Evolutionary conservation across 768 basidiomycete genomes (phyloP).

Genomic region (Gloeostereum incarnatum): DNA sequence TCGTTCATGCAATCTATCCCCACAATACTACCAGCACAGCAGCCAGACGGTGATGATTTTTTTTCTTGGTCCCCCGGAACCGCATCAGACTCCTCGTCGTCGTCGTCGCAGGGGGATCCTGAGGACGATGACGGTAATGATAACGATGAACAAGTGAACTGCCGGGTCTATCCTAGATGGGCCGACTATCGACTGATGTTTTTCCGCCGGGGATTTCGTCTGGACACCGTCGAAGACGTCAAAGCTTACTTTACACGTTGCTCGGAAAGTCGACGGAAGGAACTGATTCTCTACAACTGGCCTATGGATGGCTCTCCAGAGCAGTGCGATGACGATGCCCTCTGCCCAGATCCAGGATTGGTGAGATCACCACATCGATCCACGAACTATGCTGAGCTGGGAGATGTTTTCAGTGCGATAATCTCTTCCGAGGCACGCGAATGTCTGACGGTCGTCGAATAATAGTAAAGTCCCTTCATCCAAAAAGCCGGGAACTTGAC

Average conservation of each 20-base stretch:
- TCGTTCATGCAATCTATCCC: too few relatives aligned
- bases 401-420: conserved; percentile 42
- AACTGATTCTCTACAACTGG: too few relatives aligned
- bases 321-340: conserved; percentile 36
- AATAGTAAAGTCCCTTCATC: conserved; percentile 62
- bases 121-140: conserved; percentile 2
- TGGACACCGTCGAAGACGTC: conserved; percentile 65
- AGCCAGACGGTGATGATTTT: too few relatives aligned
- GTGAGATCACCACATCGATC: conserved; percentile 27
- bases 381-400: conserved; percentile 6
- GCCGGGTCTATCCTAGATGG: conserved; percentile 56
- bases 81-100: conserved; percentile 10
- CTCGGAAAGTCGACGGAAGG: too few relatives aligned
- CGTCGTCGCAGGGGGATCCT: conserved; percentile 11
- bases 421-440: conserved; percentile 60
- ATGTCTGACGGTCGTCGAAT: conserved; percentile 40
- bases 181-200: conserved; percentile 39
- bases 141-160: conserved; percentile 52
- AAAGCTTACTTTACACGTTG: conserved; percentile 35
- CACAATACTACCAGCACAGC: too few relatives aligned
- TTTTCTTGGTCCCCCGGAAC: too few relatives aligned
- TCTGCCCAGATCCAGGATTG: conserved; percentile 66
- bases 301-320: too few relatives aligned
- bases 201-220: conserved; percentile 42
- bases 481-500: conserved; percentile 52